A percentile compares a stretch with the other conserved stretches of the same genome.
phyloP scores from a whole-genome alignment of 2,329 filamentous ascomycete genomes.

The Trichoderma hamatum region DNA sequence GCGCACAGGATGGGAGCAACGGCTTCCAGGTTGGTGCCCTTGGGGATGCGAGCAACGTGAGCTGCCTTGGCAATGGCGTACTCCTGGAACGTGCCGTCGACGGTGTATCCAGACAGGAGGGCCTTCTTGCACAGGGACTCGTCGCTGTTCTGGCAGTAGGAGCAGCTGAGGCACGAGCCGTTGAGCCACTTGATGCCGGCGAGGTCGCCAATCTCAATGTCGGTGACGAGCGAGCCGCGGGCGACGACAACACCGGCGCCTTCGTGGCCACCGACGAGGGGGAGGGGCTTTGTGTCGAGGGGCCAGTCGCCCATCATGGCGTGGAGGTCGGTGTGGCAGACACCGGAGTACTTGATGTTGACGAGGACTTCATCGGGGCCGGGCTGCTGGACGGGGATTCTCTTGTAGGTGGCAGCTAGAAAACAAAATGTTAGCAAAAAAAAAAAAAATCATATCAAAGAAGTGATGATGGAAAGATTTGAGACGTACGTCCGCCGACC shows the following conservation, averaged over 20 bases:
- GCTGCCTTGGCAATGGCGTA: constrained; percentile 86
- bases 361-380: constrained; percentile 88
- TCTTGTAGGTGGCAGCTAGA: constrained; percentile 69
- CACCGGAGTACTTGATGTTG: constrained; percentile 87
- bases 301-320: constrained; percentile 92
- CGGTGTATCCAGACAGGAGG: constrained; percentile 84
- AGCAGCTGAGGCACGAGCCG: constrained; percentile 79
- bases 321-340: constrained; percentile 83
- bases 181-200: constrained; percentile 95
- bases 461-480: neutral
- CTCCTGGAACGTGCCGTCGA: constrained; percentile 92
- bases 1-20: constrained; percentile 82
- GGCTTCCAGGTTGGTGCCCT: constrained; percentile 73
- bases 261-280: constrained; percentile 80
- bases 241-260: constrained; percentile 84
- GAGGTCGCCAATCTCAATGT: constrained; percentile 80
- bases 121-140: constrained; percentile 81
- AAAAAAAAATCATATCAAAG: neutral
- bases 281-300: constrained; percentile 72
- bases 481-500: constrained; percentile 67
- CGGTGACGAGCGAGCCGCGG: constrained; percentile 73
- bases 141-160: constrained; percentile 78
- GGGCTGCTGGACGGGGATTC: constrained; percentile 79
- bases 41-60: constrained; percentile 80
- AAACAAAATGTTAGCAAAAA: neutral